A percentile compares a stretch with the other conserved stretches of the same genome.
These are phyloP conservation scores for Scalesia atractyloides DNA, from an alignment of 129 eudicot genomes.

Conservation along the genomic window DNA sequence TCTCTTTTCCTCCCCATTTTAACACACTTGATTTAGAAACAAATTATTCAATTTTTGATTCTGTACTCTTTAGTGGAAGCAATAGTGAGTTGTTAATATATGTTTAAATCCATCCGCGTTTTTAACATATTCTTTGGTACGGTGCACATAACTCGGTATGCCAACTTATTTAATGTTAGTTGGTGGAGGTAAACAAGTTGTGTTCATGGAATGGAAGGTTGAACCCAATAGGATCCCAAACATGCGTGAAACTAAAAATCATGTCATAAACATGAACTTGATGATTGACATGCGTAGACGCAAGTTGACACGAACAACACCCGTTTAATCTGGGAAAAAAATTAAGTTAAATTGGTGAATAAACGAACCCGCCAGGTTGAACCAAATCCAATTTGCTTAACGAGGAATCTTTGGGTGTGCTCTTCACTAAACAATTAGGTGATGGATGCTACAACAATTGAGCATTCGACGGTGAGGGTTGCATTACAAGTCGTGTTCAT, in stretches of 20 bases:
- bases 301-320: not conserved
- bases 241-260: not conserved
- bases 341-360: not conserved
- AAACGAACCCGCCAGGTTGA: too few species aligned
- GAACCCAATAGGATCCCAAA: too few species aligned
- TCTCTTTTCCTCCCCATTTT: slow-evolving; percentile 31
- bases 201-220: not conserved
- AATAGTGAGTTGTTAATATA: slow-evolving; percentile 25
- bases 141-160: not conserved
- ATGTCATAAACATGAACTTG: not conserved
- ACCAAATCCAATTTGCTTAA: too few species aligned
- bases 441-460: not conserved
- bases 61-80: slow-evolving; percentile 49
- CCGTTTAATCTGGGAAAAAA: not conserved
- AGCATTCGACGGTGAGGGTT: not conserved
- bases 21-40: slow-evolving; percentile 54
- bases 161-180: not conserved
- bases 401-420: too few species aligned
- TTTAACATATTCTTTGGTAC: slow-evolving; percentile 33
- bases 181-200: not conserved
- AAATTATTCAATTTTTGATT: slow-evolving; percentile 32
- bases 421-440: not conserved
- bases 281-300: too few species aligned
- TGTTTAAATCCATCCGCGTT: slow-evolving; percentile 35
- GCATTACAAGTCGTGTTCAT: not conserved